These are phyloP conservation scores for Ophiostoma sp. DNA, from an alignment of 2,329 filamentous ascomycete species.

Conservation along the genomic window DNA sequence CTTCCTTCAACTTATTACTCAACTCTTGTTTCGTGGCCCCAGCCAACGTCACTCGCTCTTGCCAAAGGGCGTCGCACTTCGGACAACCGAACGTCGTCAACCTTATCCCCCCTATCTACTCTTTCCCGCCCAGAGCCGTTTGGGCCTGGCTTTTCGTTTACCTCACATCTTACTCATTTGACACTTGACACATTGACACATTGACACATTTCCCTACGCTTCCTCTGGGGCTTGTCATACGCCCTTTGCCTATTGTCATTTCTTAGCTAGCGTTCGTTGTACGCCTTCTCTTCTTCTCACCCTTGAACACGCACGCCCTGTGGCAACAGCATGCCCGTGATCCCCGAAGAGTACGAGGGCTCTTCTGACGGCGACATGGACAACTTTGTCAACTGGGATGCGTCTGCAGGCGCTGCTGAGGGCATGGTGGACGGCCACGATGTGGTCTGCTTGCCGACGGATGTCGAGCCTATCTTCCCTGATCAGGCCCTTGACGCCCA, in stretches of 20 bases:
- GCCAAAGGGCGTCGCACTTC: slow-evolving; percentile 15
- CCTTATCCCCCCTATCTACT: background rate
- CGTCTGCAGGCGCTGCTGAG: slow-evolving; percentile 27
- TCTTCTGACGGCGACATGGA: slow-evolving; percentile 45
- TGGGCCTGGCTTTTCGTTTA: slow-evolving; percentile 6
- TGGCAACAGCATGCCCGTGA: slow-evolving; percentile 24
- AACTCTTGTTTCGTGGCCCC: background rate
- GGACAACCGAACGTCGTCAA: background rate
- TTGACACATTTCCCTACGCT: too few species aligned
- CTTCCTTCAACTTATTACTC: background rate
- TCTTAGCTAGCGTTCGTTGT: background rate
- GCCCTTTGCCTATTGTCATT: slow-evolving; percentile 5
- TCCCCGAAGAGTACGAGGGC: slow-evolving; percentile 37
- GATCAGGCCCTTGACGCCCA: slow-evolving; percentile 30
- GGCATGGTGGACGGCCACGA: slow-evolving; percentile 27
- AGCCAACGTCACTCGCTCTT: slow-evolving; percentile 7
- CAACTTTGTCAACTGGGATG: slow-evolving; percentile 65
- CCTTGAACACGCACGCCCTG: slow-evolving; percentile 16
- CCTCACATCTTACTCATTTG: slow-evolving; percentile 5
- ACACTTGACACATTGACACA: background rate
- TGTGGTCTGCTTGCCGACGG: slow-evolving; percentile 24
- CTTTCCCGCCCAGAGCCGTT: background rate
- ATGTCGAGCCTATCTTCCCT: slow-evolving; percentile 32
- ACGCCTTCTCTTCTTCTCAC: background rate
- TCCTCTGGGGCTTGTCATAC: background rate